Conservation (phyloP, 2,329 filamentous ascomycete genomes). For the Cadophora luteo-olivacea region DNA sequence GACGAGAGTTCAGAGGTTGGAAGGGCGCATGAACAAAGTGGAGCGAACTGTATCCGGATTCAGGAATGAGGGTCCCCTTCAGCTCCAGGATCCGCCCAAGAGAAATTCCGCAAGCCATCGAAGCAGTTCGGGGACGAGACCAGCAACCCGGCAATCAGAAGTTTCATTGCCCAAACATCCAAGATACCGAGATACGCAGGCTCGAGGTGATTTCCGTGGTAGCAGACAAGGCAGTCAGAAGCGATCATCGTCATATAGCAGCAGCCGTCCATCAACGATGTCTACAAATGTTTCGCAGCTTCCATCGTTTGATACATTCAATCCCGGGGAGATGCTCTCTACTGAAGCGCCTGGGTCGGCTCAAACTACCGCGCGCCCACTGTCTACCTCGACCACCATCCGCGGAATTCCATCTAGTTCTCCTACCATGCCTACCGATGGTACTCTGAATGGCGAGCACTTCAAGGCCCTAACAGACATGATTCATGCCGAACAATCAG, state of each 20-base stretch:
- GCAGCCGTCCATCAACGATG: conserved; percentile 39
- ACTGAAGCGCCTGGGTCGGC: conserved; percentile 15
- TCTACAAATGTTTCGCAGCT: conserved; percentile 38
- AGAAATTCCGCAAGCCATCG: conserved; percentile 28
- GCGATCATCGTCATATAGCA: conserved; percentile 35
- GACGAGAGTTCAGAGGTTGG: conserved; percentile 57
- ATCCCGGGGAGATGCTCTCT: conserved; percentile 18
- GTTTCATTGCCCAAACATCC: conserved; percentile 36
- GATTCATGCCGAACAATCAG: conserved; percentile 62
- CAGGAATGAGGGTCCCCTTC: conserved; percentile 28
- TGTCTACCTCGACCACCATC: conserved; percentile 44
- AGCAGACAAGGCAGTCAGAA: conserved; percentile 28
- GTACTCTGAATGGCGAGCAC: conserved; percentile 50
- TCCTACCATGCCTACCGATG: conserved; percentile 38
- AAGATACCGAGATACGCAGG: conserved; percentile 29
- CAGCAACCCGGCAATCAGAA: conserved; percentile 39
- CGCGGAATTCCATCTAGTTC: conserved; percentile 40
- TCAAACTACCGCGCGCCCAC: conserved; percentile 35
- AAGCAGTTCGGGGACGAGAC: conserved; percentile 31
- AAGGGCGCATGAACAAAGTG: conserved; percentile 58
- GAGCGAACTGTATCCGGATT: conserved; percentile 48
- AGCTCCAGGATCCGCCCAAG: conserved; percentile 39
- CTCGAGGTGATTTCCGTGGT: conserved; percentile 24
- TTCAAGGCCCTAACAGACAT: conserved; percentile 58
- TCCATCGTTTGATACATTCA: conserved; percentile 34